Evolutionary conservation across 2,329 filamentous ascomycete species (phyloP), one percentile per base, ranked within the genome.

Genomic region (Dryadomyces quercus-mongolicae): DNA sequence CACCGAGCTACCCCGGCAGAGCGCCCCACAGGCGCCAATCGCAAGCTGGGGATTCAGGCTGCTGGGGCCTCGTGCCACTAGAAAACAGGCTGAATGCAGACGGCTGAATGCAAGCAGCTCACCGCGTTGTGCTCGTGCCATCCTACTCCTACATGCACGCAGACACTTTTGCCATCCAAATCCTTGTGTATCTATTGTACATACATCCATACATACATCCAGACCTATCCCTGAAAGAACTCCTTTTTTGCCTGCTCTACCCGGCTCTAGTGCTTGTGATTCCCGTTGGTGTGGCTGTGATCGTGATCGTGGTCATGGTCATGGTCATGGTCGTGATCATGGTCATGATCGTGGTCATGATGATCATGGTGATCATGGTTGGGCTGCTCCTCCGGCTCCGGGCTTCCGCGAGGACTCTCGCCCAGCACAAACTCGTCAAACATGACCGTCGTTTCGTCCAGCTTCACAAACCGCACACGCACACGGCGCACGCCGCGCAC

Each of bases 401-500:
- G 81, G 60, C 74, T 81, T 44, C 69, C 72, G 61, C 71, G 70
- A 15, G 75, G 71, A 61, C 3, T 9, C 42, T 85, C 78, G 2
- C 79, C 78, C 2, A 77, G 70, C 58, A 91, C 86, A 62, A 90
- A 91, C 67, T 97, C 90, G 65, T 95, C 87, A 57, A 86, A 83
- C 62, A 70, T 72, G 44, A 72, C 72, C 34, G 73, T 68, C 13
- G 72, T 68, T 31, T 76, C 74, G 18, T 86, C 83, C 60, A 81
- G 80, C 42, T 85, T 79, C 34, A 93, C 80, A 65, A 97, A 97
- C 45, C 90, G 83, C 52, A 97, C 78, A 58, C 86, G 85, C 38
- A 98, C 80, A 59, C 86, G 81, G 67, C 89, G 84, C 43, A 93
- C 88, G 1, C 93, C 92, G 57, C 88, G 81, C 15, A 96, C 87